Evolutionary conservation across 257 asterid species (phyloP).

Genomic region (Solanum megistacrolobum): DNA sequence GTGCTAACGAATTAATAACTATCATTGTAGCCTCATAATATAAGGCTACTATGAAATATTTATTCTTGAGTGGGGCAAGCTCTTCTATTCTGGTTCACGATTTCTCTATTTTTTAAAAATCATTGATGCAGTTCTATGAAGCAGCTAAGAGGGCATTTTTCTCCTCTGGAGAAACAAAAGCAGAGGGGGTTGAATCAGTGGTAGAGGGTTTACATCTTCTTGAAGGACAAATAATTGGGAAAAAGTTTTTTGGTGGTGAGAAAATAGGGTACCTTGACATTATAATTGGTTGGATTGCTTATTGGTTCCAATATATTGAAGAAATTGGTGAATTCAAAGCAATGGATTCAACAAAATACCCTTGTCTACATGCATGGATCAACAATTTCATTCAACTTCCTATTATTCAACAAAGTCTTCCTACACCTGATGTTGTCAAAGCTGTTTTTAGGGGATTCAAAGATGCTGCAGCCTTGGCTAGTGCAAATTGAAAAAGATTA

Average conservation of each 20-base stretch:
- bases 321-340: slow-evolving; percentile 2
- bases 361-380: slow-evolving; percentile 1
- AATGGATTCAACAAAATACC: not conserved
- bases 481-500: not conserved
- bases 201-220: not conserved
- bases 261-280: slow-evolving; percentile 3
- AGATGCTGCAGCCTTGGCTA: not conserved
- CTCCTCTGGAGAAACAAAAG: not conserved
- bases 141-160: not conserved
- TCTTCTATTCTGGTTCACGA: not conserved
- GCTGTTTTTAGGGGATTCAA: not conserved
- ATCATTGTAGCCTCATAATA: not conserved
- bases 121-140: not conserved
- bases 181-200: not conserved
- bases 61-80: not conserved
- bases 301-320: not conserved
- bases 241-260: slow-evolving; percentile 3
- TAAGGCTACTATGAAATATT: not conserved
- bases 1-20: not conserved
- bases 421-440: not conserved
- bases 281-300: slow-evolving; percentile 1
- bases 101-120: not conserved
- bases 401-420: slow-evolving; percentile 4
- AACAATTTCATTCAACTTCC: not conserved
- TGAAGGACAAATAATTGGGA: not conserved